phyloP scores from a whole-genome alignment of 2,329 filamentous ascomycete genomes.

The Aspergillus pseudoterreus region DNA sequence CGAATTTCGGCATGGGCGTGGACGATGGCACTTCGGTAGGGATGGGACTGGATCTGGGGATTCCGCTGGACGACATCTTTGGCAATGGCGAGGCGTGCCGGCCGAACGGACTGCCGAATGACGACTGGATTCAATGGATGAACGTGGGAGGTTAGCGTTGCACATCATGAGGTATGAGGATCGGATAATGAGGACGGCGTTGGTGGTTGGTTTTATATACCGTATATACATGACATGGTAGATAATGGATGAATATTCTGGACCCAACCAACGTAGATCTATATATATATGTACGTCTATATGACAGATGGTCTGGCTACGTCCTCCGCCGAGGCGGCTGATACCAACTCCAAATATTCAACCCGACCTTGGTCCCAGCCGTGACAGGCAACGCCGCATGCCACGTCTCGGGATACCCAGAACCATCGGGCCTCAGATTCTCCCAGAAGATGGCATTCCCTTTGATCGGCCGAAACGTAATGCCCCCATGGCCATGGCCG shows the following conservation, averaged over 20 bases:
- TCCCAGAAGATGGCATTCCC: slow-evolving; percentile 62
- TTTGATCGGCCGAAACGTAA: slow-evolving; percentile 56
- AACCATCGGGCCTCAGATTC: slow-evolving; percentile 55
- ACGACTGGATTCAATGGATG: slow-evolving; percentile 41
- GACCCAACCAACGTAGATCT: not conserved
- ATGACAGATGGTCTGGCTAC: not conserved
- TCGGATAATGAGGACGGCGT: not conserved
- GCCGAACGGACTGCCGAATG: slow-evolving; percentile 24
- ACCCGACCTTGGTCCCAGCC: slow-evolving; percentile 55
- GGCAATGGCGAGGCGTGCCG: slow-evolving; percentile 30
- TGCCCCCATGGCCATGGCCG: slow-evolving; percentile 31
- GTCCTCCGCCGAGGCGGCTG: slow-evolving; percentile 29
- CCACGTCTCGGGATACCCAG: slow-evolving; percentile 56
- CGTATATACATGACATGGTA: slow-evolving; percentile 3
- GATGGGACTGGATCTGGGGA: slow-evolving; percentile 32
- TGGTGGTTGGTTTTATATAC: not conserved
- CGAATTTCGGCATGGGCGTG: slow-evolving; percentile 24
- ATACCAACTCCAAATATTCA: slow-evolving; percentile 65
- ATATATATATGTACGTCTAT: not conserved
- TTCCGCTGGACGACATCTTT: slow-evolving; percentile 40
- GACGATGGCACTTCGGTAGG: slow-evolving; percentile 26
- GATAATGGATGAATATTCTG: not conserved
- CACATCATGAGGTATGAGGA: not conserved
- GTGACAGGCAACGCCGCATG: slow-evolving; percentile 59
- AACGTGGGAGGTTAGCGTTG: slow-evolving; percentile 20